Evolutionary conservation across 768 basidiomycete species (phyloP).

Genomic region (Suillus plorans): DNA sequence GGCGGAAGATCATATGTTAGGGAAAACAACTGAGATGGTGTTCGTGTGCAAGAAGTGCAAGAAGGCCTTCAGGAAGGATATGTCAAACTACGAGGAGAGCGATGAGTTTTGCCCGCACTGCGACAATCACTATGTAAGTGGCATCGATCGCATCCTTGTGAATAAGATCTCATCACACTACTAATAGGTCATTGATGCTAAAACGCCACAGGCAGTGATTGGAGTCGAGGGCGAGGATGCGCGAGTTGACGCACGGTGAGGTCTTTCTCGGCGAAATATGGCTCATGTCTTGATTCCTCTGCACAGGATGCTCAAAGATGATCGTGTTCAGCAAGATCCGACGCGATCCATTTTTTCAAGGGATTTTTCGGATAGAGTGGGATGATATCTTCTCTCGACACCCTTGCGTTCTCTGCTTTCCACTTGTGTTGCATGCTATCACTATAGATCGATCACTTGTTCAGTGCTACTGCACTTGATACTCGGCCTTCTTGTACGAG

Average conservation of each 20-base stretch:
- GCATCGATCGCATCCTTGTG: not conserved
- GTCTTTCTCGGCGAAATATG: not conserved
- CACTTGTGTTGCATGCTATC: not conserved
- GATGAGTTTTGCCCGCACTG: constrained; percentile 99
- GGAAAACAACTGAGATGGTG: constrained; percentile 79
- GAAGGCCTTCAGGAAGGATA: constrained; percentile 96
- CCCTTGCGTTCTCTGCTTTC: not conserved
- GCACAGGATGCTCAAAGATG: constrained; percentile 85
- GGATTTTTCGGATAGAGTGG: constrained; percentile 47
- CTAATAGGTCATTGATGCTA: constrained; percentile 84
- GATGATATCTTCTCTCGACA: constrained; percentile 16
- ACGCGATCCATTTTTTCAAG: constrained; percentile 48
- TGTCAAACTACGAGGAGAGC: constrained; percentile 88
- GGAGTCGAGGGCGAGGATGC: constrained; percentile 92
- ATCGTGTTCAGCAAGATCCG: constrained; percentile 60
- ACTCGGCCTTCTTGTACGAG: not conserved
- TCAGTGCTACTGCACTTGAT: not conserved
- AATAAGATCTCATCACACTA: not conserved
- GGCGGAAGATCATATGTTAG: constrained; percentile 66
- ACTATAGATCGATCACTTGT: not conserved
- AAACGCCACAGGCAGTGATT: constrained; percentile 82
- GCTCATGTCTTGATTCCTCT: not conserved
- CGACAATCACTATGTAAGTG: constrained; percentile 92
- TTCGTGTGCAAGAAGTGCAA: constrained; percentile 90
- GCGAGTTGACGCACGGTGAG: constrained; percentile 81